These are phyloP conservation scores for Endothia cerciana DNA, from an alignment of 2,329 filamentous ascomycete genomes.

Conservation along the genomic window DNA sequence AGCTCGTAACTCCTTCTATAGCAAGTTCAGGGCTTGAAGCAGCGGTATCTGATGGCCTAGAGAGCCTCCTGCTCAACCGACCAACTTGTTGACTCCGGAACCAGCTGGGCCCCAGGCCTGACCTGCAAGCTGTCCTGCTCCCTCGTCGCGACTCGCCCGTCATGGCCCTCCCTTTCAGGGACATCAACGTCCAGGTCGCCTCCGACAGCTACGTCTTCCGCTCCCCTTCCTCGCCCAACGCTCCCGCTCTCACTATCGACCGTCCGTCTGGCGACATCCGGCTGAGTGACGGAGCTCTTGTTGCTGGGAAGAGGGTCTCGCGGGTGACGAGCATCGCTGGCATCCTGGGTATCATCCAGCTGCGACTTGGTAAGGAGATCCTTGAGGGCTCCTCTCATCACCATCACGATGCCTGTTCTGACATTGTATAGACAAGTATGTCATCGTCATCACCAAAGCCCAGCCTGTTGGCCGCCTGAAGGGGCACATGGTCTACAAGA, in stretches of 20 bases:
- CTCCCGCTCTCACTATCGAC: constrained; percentile 86
- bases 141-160: constrained; percentile 26
- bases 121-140: constrained; percentile 12
- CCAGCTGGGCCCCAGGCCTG: neutral
- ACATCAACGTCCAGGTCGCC: constrained; percentile 95
- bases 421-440: constrained; percentile 77
- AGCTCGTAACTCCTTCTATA: constrained; percentile 4
- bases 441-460: constrained; percentile 94
- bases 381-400: neutral
- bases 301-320: constrained; percentile 71
- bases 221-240: constrained; percentile 89
- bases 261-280: constrained; percentile 89
- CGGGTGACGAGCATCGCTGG: constrained; percentile 90
- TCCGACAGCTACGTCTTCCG: constrained; percentile 94
- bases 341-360: constrained; percentile 90
- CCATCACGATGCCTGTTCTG: neutral
- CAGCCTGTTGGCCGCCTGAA: constrained; percentile 88
- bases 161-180: constrained; percentile 74
- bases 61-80: neutral
- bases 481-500: constrained; percentile 95
- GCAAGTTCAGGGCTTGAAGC: neutral
- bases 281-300: constrained; percentile 77
- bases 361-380: constrained; percentile 75
- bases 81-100: neutral
- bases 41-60: neutral